phyloP scores from a whole-genome alignment of 345 rosid genomes.

The Eucalyptus urophylla region DNA sequence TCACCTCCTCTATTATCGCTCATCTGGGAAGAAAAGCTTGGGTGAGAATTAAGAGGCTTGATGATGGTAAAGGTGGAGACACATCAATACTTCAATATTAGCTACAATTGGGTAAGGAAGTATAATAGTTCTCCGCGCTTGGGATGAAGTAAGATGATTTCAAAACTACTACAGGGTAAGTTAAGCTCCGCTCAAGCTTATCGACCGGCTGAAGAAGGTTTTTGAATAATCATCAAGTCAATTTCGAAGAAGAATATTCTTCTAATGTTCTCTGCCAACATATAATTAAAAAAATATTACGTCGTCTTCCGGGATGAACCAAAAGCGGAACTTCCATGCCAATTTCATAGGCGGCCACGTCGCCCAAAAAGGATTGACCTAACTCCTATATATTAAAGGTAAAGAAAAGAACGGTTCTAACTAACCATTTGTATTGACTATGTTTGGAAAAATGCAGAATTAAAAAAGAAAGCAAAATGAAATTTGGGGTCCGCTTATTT shows the following conservation, averaged over 20 bases:
- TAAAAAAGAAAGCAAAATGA: neutral
- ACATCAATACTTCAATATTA: too few relatives aligned
- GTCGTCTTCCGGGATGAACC: neutral
- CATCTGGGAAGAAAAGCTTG: too few relatives aligned
- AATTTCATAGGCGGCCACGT: neutral
- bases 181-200: too few relatives aligned
- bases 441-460: neutral
- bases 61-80: fast-evolving
- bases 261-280: neutral
- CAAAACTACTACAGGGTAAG: too few relatives aligned
- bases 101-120: too few relatives aligned
- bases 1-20: fast-evolving
- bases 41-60: too few relatives aligned
- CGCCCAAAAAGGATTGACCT: neutral
- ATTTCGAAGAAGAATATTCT: neutral
- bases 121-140: fast-evolving
- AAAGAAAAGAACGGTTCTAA: neutral
- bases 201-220: neutral
- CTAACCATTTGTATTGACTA: neutral
- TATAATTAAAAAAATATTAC: neutral
- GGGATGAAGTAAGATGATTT: too few relatives aligned
- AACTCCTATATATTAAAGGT: neutral
- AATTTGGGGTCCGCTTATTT: neutral
- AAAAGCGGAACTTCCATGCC: neutral
- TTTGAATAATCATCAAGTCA: neutral